These are phyloP conservation scores for Acacia pycnantha DNA, from an alignment of 331 rosid species.

Conservation along the genomic window DNA sequence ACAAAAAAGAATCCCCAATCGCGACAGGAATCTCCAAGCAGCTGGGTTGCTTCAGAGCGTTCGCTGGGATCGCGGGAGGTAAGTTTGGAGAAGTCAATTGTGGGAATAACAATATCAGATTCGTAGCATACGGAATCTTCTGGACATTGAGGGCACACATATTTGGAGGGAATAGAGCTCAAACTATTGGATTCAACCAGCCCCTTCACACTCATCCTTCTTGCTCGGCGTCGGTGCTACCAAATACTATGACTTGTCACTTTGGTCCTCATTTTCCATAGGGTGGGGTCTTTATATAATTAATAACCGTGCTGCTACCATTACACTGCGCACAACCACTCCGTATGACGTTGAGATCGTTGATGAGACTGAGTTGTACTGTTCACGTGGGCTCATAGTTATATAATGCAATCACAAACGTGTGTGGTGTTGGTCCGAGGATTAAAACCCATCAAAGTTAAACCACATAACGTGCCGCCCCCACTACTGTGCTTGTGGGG, in stretches of 20 bases:
- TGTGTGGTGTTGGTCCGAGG: neutral
- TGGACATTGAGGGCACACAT: neutral
- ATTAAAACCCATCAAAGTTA: neutral
- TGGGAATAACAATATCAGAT: constrained; percentile 27
- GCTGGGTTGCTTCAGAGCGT: constrained; percentile 27
- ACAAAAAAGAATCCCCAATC: constrained; percentile 57
- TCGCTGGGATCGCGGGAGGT: constrained; percentile 25
- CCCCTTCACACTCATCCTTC: constrained; percentile 33
- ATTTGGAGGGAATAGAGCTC: constrained; percentile 31
- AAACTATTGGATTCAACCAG: constrained; percentile 28
- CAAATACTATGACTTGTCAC: neutral
- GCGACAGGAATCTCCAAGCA: constrained; percentile 41
- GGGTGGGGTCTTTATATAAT: neutral
- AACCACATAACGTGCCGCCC: neutral
- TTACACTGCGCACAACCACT: neutral
- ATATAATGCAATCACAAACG: neutral
- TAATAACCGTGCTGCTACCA: neutral
- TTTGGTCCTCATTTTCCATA: neutral
- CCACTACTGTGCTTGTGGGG: neutral
- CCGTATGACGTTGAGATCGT: neutral
- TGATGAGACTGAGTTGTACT: neutral
- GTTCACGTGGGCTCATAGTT: neutral
- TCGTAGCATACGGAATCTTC: constrained; percentile 1
- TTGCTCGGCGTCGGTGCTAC: neutral
- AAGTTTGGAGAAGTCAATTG: constrained; percentile 38